A percentile compares a stretch with the other conserved stretches of the same genome.
phyloP scores from a whole-genome alignment of 257 asterid genomes.

The Buddleja alternifolia region DNA sequence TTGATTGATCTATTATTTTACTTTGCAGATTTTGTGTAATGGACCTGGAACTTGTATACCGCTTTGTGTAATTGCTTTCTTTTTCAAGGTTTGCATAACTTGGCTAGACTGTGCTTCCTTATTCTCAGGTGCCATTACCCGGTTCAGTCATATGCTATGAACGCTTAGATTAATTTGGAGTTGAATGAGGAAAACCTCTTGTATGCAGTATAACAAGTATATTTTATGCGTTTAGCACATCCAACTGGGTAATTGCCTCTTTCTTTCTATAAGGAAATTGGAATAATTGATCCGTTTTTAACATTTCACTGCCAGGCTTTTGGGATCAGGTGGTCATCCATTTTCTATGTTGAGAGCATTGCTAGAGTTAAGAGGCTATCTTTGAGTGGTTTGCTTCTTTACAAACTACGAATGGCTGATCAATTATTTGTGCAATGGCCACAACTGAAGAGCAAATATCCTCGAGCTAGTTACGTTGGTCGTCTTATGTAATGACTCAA shows the following conservation, averaged over 20 bases:
- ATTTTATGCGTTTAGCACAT: not conserved
- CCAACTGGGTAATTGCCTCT: not conserved
- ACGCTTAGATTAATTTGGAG: slow-evolving; percentile 2
- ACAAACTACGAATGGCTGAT: slow-evolving; percentile 80
- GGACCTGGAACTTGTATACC: slow-evolving; percentile 98
- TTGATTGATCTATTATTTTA: slow-evolving; percentile 2
- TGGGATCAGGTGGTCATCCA: slow-evolving; percentile 83
- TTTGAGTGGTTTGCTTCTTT: slow-evolving; percentile 79
- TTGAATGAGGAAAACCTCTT: slow-evolving; percentile 1
- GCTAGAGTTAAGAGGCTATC: slow-evolving; percentile 92
- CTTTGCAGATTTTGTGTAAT: slow-evolving; percentile 76
- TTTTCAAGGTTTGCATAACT: slow-evolving; percentile 67
- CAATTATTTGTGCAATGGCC: slow-evolving; percentile 96
- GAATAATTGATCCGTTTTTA: not conserved
- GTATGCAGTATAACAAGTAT: not conserved
- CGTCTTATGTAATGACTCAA: slow-evolving; percentile 64
- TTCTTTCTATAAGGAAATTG: slow-evolving; percentile 8
- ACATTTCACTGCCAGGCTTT: slow-evolving; percentile 55
- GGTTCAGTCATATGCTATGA: not conserved
- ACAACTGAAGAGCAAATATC: slow-evolving; percentile 72
- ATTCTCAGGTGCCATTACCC: slow-evolving; percentile 23
- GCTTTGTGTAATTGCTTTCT: slow-evolving; percentile 67
- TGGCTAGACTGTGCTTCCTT: not conserved
- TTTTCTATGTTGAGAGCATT: slow-evolving; percentile 92
- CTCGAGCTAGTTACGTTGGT: slow-evolving; percentile 81